phyloP scores from a whole-genome alignment of 345 rosid genomes.

The Theobroma cacao region DNA sequence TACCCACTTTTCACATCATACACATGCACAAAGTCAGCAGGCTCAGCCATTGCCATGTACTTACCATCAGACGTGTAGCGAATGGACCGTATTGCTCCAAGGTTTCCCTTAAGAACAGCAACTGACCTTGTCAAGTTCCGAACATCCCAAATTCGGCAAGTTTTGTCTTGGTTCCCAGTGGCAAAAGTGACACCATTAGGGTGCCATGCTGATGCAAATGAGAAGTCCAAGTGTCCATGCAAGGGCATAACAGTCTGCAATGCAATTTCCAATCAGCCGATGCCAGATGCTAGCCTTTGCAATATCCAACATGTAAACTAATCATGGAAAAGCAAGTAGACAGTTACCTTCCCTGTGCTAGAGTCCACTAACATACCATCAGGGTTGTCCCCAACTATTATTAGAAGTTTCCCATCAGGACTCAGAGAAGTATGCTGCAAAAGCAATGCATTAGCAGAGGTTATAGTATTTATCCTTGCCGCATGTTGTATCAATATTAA shows the following conservation, averaged over 20 bases:
- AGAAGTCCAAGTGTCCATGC: slow-evolving; percentile 66
- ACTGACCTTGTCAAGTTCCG: slow-evolving; percentile 56
- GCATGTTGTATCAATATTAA: background rate
- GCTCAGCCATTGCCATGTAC: slow-evolving; percentile 77
- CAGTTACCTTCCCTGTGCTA: slow-evolving; percentile 52
- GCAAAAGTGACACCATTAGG: slow-evolving; percentile 72
- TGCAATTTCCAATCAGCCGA: background rate
- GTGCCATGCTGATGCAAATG: slow-evolving; percentile 87
- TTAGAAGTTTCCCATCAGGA: slow-evolving; percentile 68
- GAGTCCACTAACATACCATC: slow-evolving; percentile 63
- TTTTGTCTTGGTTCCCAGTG: slow-evolving; percentile 85
- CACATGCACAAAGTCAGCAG: slow-evolving; percentile 82
- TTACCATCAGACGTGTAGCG: slow-evolving; percentile 63
- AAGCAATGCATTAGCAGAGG: background rate
- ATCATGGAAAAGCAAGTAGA: background rate
- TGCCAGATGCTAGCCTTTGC: background rate
- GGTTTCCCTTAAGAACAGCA: slow-evolving; percentile 65
- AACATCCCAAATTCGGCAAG: slow-evolving; percentile 72
- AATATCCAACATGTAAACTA: background rate
- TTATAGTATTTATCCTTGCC: background rate
- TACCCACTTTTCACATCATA: slow-evolving; percentile 58
- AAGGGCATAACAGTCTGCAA: slow-evolving; percentile 46
- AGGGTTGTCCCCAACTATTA: slow-evolving; percentile 76
- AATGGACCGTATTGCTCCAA: slow-evolving; percentile 70
- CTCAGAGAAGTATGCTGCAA: slow-evolving; percentile 73